phyloP scores from a whole-genome alignment of 2,329 filamentous ascomycete genomes.

The Coniochaeta hoffmannii region DNA sequence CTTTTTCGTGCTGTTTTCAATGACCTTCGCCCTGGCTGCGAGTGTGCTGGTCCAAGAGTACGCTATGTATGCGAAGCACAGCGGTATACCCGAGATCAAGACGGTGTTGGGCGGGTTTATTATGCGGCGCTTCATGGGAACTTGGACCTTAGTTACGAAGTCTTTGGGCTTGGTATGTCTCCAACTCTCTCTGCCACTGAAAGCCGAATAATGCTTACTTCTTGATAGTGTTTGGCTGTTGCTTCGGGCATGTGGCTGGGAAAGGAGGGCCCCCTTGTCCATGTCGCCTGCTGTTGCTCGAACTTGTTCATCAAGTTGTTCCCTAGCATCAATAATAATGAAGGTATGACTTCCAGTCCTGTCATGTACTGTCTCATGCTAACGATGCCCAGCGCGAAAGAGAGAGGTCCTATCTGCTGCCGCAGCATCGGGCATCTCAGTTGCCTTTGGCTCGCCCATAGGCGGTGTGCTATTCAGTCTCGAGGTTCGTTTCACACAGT shows the following conservation, averaged over 20 bases:
- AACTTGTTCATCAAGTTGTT: conserved; percentile 92
- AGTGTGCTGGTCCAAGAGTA: conserved; percentile 77
- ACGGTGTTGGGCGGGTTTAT: conserved; percentile 91
- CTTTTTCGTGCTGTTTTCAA: conserved; percentile 78
- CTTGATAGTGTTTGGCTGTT: conserved; percentile 72
- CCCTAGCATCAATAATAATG: conserved; percentile 71
- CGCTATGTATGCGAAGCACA: conserved; percentile 83
- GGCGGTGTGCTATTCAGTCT: conserved; percentile 92
- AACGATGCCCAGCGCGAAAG: conserved; percentile 61
- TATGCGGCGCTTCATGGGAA: conserved; percentile 77
- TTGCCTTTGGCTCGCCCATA: conserved; percentile 89
- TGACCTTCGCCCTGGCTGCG: conserved; percentile 70
- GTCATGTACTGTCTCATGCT: conserved; percentile 13
- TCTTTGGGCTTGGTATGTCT: conserved; percentile 68
- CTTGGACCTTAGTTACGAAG: conserved; percentile 85
- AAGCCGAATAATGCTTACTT: conserved; percentile 16
- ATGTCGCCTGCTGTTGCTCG: conserved; percentile 94
- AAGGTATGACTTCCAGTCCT: conserved; percentile 47
- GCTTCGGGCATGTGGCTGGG: conserved; percentile 94
- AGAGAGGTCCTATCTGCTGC: conserved; percentile 89
- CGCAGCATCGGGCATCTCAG: conserved; percentile 84
- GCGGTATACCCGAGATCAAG: conserved; percentile 96
- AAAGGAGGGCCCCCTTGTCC: conserved; percentile 91
- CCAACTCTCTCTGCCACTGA: not conserved
- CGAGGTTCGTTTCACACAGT: conserved; percentile 46